Conservation (phyloP, 148 eudicot genomes). For the Diospyros kaki region DNA sequence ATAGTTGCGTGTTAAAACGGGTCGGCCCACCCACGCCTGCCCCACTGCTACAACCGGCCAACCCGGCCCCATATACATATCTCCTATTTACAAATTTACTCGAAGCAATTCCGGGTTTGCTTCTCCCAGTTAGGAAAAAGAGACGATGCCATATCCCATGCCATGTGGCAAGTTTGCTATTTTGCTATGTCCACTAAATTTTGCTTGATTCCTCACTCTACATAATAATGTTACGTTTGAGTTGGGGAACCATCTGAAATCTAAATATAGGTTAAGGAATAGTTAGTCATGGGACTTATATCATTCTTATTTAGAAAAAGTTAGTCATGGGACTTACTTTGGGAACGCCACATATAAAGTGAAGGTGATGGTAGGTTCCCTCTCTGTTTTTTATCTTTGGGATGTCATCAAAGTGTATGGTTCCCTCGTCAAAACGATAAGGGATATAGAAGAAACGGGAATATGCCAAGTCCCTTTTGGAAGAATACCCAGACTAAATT, state of each 20-base stretch:
- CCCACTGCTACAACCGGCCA: neutral
- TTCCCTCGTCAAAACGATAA: constrained; percentile 4
- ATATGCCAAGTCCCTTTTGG: neutral
- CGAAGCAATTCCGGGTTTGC: neutral
- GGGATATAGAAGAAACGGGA: constrained; percentile 6
- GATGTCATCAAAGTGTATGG: neutral
- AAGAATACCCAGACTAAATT: neutral
- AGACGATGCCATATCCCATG: neutral
- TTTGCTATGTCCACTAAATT: neutral
- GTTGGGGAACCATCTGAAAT: no score
- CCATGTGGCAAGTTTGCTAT: no score
- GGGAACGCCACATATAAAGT: no score
- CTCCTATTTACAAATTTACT: neutral
- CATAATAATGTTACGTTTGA: no score
- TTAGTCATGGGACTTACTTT: no score
- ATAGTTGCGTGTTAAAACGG: neutral
- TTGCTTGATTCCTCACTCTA: neutral
- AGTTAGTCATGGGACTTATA: no score
- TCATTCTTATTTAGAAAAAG: no score
- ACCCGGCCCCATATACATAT: neutral
- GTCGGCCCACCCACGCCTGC: neutral
- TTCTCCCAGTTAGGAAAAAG: neutral
- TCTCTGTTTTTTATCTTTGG: no score
- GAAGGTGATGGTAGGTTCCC: no score
- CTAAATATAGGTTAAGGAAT: no score